A percentile compares a stretch with the other conserved stretches of the same genome.
These are phyloP conservation scores for Selaginella tamariscina DNA, from an alignment of 75 land plant genomes.

Conservation along the genomic window DNA sequence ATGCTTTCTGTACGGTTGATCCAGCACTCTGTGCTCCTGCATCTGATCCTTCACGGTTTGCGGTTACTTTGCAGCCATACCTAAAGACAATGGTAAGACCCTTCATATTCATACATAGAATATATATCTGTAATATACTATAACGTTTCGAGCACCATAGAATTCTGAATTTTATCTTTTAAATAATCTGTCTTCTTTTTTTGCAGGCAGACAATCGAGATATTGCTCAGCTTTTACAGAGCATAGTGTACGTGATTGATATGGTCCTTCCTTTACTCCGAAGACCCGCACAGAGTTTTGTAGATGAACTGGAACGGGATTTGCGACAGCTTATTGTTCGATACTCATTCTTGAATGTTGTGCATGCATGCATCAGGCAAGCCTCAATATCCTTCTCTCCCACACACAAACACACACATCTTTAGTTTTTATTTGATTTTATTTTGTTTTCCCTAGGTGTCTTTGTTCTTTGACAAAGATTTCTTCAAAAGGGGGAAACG, in stretches of 20 bases:
- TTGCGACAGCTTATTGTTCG: slow-evolving; percentile 80
- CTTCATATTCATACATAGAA: background rate
- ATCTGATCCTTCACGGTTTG: slow-evolving; percentile 92
- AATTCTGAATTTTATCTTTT: background rate
- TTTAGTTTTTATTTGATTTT: slow-evolving; percentile 13
- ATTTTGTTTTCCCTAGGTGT: slow-evolving; percentile 46
- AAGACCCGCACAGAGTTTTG: slow-evolving; percentile 58
- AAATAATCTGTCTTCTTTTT: background rate
- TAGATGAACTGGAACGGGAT: slow-evolving; percentile 91
- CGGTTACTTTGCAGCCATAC: slow-evolving; percentile 85
- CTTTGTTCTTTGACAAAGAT: slow-evolving; percentile 70
- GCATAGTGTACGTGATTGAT: slow-evolving; percentile 86
- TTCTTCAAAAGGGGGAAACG: slow-evolving; percentile 44
- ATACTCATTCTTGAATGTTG: slow-evolving; percentile 87
- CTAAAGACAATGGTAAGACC: slow-evolving; percentile 76
- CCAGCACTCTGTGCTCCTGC: slow-evolving; percentile 84
- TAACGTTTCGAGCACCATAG: background rate
- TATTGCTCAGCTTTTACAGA: slow-evolving; percentile 77
- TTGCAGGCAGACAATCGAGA: slow-evolving; percentile 63
- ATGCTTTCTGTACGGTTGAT: slow-evolving; percentile 95
- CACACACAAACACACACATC: background rate
- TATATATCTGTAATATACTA: background rate
- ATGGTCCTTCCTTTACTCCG: slow-evolving; percentile 82
- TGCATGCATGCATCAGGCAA: slow-evolving; percentile 94
- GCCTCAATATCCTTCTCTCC: background rate